These are phyloP conservation scores for Xylaria castorea DNA, from an alignment of 495 filamentous ascomycete species.

Conservation along the genomic window DNA sequence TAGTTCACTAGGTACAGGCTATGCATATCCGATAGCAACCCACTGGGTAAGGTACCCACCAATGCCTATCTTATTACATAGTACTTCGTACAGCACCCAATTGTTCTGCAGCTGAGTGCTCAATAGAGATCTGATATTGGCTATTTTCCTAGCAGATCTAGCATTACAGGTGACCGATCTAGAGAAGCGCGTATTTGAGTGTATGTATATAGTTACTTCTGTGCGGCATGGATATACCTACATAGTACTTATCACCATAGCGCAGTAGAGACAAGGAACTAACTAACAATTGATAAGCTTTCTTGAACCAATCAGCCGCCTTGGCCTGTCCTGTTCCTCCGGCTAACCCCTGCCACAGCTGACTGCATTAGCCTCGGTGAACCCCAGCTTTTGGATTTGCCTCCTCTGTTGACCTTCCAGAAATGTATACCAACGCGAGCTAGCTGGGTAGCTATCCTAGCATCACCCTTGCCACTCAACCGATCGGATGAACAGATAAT, in stretches of 20 bases:
- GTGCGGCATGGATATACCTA: too few relatives aligned
- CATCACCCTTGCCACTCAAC: constrained; percentile 3
- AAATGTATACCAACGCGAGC: background rate
- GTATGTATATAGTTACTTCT: background rate
- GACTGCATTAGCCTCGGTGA: constrained; percentile 13
- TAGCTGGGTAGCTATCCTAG: constrained; percentile 5
- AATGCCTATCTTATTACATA: too few relatives aligned
- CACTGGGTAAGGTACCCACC: background rate
- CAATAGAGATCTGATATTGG: background rate
- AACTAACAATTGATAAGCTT: constrained; percentile 23
- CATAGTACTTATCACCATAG: background rate
- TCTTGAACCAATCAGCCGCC: constrained; percentile 2
- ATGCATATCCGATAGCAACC: background rate
- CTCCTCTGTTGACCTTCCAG: constrained; percentile 15
- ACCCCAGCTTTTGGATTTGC: constrained; percentile 24
- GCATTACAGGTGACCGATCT: background rate
- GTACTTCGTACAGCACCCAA: background rate
- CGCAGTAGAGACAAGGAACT: background rate
- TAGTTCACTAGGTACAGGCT: background rate
- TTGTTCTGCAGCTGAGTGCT: background rate
- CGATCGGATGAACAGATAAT: constrained; percentile 1
- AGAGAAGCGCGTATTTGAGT: background rate
- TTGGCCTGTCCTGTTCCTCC: constrained; percentile 7
- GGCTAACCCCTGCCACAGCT: background rate
- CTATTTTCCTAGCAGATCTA: background rate